These are phyloP conservation scores for Dianthus caryophyllus DNA, from an alignment of 148 eudicot genomes.

Conservation along the genomic window DNA sequence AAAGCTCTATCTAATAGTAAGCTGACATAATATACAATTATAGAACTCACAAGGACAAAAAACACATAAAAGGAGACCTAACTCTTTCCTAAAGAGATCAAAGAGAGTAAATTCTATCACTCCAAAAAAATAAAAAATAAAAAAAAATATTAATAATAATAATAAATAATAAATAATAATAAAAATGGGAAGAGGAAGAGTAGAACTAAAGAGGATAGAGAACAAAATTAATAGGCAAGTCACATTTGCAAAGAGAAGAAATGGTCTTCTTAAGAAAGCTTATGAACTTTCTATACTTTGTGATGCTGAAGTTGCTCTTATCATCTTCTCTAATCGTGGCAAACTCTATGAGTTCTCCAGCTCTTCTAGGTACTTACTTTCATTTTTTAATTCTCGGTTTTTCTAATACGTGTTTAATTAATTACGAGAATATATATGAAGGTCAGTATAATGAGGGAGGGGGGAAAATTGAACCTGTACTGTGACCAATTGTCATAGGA, in stretches of 20 bases:
- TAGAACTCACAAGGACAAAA: conserved; percentile 19
- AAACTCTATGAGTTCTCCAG: conserved; percentile 47
- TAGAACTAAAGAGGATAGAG: conserved; percentile 52
- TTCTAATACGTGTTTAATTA: too few species aligned
- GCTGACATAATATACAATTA: conserved; percentile 19
- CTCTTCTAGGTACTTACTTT: conserved; percentile 41
- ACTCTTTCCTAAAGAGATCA: conserved; percentile 29
- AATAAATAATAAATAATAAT: background rate
- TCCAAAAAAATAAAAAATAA: too few species aligned
- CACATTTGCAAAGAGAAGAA: conserved; percentile 57
- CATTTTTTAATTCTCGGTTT: too few species aligned
- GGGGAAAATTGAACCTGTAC: too few species aligned
- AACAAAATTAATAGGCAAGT: conserved; percentile 54
- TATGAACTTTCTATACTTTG: conserved; percentile 52
- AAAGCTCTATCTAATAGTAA: conserved; percentile 14
- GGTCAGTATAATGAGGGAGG: too few species aligned
- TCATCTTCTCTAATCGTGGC: conserved; percentile 50
- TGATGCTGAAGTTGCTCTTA: conserved; percentile 55
- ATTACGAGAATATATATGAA: too few species aligned
- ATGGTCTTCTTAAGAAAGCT: conserved; percentile 53
- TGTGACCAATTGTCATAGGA: too few species aligned
- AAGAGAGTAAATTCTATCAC: background rate
- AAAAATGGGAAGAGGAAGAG: conserved; percentile 55
- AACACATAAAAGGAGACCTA: conserved; percentile 31
- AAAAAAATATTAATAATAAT: background rate